Evolutionary conservation across 306 rosid species (phyloP).

Genomic region (Dalbergia oliveri): DNA sequence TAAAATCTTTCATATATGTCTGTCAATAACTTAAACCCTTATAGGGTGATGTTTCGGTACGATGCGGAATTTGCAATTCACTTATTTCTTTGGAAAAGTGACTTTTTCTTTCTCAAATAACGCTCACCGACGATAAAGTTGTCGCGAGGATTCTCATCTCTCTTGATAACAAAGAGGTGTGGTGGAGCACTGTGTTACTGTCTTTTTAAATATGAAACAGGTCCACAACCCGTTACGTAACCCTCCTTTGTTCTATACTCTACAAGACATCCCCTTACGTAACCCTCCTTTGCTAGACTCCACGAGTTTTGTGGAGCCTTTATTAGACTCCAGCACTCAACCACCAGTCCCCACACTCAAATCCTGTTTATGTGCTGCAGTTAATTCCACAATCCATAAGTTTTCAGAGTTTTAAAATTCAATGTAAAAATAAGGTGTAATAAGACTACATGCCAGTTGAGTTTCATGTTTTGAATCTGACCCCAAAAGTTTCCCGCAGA

Average conservation of each 20-base stretch:
- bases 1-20: no score
- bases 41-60: no score
- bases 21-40: no score
- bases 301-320: constrained; percentile 17
- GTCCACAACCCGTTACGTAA: constrained; percentile 1
- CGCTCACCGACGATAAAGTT: background rate
- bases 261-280: background rate
- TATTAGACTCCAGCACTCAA: background rate
- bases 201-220: constrained; percentile 36
- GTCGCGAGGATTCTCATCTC: no score
- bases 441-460: background rate
- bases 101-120: constrained; percentile 8
- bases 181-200: constrained; percentile 23
- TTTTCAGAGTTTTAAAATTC: background rate
- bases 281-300: background rate
- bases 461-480: constrained; percentile 34
- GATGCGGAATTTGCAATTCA: background rate
- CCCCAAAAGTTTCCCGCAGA: constrained; percentile 9
- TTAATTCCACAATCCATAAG: background rate
- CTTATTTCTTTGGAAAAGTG: constrained; percentile 21
- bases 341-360: constrained; percentile 3
- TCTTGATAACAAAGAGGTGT: background rate
- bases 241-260: background rate
- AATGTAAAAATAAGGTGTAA: background rate
- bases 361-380: background rate